phyloP scores from a whole-genome alignment of 495 filamentous ascomycete species.

The Podospora conica region DNA sequence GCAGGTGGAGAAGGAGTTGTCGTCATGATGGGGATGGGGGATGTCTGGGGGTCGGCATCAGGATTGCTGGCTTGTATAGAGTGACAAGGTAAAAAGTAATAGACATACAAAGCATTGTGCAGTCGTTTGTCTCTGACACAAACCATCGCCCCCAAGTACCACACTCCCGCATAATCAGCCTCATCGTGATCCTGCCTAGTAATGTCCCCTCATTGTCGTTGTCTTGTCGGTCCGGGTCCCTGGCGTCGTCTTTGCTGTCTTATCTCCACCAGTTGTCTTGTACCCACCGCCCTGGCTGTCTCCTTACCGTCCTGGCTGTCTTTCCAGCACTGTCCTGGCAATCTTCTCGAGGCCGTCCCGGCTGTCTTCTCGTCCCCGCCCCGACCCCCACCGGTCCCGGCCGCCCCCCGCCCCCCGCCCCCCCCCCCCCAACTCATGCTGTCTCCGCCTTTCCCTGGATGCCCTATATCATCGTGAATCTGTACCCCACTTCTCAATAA shows the following conservation, averaged over 20 bases:
- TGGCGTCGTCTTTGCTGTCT: background rate
- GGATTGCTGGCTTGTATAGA: background rate
- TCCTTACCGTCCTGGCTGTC: background rate
- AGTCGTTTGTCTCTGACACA: background rate
- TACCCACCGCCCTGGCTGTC: background rate
- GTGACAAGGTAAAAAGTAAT: background rate
- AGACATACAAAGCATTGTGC: background rate
- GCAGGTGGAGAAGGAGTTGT: constrained; percentile 50
- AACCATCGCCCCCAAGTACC: background rate
- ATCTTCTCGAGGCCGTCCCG: too few relatives aligned
- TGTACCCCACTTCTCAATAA: background rate
- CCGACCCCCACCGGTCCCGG: too few relatives aligned
- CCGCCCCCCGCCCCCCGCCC: too few relatives aligned
- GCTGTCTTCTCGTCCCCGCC: too few relatives aligned
- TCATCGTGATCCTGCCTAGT: background rate
- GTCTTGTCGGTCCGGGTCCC: too few relatives aligned
- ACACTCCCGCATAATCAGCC: background rate
- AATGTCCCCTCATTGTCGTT: background rate
- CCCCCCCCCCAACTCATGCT: too few relatives aligned
- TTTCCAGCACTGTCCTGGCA: too few relatives aligned
- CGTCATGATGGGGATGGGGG: background rate
- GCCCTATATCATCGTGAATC: background rate
- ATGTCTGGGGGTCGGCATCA: background rate
- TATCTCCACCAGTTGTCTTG: too few relatives aligned
- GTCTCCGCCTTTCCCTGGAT: background rate